Evolutionary conservation across 768 basidiomycete species (phyloP).

Genomic region (Pleurotus platypus): DNA sequence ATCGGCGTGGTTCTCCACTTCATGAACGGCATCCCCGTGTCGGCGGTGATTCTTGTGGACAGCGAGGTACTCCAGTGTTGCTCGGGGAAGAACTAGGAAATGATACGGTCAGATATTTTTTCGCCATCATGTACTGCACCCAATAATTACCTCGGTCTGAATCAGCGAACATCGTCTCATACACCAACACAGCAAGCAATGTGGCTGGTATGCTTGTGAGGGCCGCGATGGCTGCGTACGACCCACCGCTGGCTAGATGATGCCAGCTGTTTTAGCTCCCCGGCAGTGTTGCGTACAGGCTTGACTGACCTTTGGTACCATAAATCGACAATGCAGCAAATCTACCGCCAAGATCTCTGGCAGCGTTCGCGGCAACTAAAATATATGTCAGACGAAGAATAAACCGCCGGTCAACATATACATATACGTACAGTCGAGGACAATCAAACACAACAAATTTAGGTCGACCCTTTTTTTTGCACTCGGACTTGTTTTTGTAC

Average conservation of each 20-base stretch:
- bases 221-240: conserved; percentile 60
- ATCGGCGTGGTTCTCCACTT: not conserved
- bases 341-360: conserved; percentile 66
- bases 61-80: conserved; percentile 8
- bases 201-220: conserved; percentile 67
- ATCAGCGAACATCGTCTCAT: conserved; percentile 56
- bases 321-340: conserved; percentile 61
- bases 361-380: conserved; percentile 59
- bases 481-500: too few relatives aligned
- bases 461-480: too few relatives aligned
- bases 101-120: not conserved
- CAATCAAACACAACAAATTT: too few relatives aligned
- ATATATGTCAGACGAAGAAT: not conserved
- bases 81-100: conserved; percentile 8
- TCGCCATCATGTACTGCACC: not conserved
- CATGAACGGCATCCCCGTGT: not conserved
- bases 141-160: conserved; percentile 46
- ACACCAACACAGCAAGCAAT: conserved; percentile 46
- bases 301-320: conserved; percentile 36
- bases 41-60: conserved; percentile 11
- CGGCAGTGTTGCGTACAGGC: not conserved
- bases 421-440: conserved; percentile 1
- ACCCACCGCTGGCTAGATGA: conserved; percentile 42
- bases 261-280: not conserved
- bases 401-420: conserved; percentile 3